Evolutionary conservation across 192 early-diverging fungal species (phyloP).

Genomic region (Dissophora ornata): DNA sequence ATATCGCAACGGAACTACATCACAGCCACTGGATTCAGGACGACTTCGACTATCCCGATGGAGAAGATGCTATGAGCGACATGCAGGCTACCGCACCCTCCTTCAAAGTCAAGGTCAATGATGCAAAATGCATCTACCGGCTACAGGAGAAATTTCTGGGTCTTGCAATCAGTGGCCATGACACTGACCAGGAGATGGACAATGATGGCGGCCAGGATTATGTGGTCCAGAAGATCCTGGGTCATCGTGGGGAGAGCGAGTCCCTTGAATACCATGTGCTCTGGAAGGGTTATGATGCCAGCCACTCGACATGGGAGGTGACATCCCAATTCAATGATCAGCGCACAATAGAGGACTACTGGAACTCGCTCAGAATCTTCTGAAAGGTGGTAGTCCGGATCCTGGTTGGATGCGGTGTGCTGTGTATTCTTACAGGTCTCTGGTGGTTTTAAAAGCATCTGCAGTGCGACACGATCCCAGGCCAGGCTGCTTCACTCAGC

Average conservation of each 20-base stretch:
- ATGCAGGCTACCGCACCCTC: not conserved
- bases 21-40: slow-evolving; percentile 25
- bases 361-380: not conserved
- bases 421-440: too few species aligned
- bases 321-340: not conserved
- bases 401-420: too few species aligned
- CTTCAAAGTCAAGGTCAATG: slow-evolving; percentile 8
- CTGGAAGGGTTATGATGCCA: slow-evolving; percentile 13
- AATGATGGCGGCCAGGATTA: not conserved
- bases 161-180: slow-evolving; percentile 1
- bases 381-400: too few species aligned
- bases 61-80: not conserved
- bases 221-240: slow-evolving; percentile 3
- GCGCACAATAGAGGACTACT: not conserved
- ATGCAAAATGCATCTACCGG: slow-evolving; percentile 1
- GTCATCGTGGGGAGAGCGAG: slow-evolving; percentile 7
- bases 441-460: too few species aligned
- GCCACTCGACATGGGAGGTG: not conserved
- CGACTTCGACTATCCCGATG: slow-evolving; percentile 35
- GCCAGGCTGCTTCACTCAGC: too few species aligned
- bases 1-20: slow-evolving; percentile 21
- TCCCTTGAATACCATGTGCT: slow-evolving; percentile 10
- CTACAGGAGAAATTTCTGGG: not conserved
- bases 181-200: not conserved
- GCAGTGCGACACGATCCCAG: too few species aligned